phyloP scores from a whole-genome alignment of 805 yeast genomes.

The Zygosaccharomyces pseudorouxii region DNA sequence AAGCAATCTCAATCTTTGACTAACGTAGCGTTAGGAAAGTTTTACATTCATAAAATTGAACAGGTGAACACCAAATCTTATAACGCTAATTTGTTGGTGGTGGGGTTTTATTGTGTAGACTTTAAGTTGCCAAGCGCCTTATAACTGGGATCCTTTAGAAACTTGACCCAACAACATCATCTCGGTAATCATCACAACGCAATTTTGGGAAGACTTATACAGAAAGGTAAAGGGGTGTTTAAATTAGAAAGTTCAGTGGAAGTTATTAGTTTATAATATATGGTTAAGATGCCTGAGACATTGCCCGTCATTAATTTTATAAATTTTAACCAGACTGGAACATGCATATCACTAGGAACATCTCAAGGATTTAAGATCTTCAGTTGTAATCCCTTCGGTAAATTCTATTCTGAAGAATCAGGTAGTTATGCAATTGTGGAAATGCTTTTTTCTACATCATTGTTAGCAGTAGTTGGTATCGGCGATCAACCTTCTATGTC shows the following conservation, averaged over 20 bases:
- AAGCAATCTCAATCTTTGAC: too few species aligned
- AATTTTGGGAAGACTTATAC: not conserved
- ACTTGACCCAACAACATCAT: not conserved
- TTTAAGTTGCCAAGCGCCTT: not conserved
- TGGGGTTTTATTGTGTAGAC: not conserved
- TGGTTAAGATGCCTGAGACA: conserved; percentile 12
- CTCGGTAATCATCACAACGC: conserved; percentile 1
- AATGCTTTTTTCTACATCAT: conserved; percentile 71
- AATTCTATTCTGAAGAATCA: conserved; percentile 43
- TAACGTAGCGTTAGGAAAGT: too few species aligned
- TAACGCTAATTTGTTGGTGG: not conserved
- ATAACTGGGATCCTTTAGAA: not conserved
- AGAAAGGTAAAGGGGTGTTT: not conserved
- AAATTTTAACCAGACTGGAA: conserved; percentile 70
- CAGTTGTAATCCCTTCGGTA: conserved; percentile 65
- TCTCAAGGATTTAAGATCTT: conserved; percentile 59
- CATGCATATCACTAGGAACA: conserved; percentile 67
- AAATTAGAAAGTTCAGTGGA: not conserved
- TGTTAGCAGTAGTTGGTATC: conserved; percentile 65
- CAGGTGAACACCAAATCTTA: not conserved
- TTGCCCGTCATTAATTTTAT: conserved; percentile 41
- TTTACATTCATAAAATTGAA: too few species aligned
- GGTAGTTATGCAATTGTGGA: conserved; percentile 65
- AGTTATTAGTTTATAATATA: not conserved
- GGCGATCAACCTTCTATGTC: conserved; percentile 65